Percentiles rank a stretch among this genome's conserved stretches.
Evolutionary conservation across 371 early-diverging fungal species (phyloP).

Genomic region (Hamiltosporidium tvaerminnensis): DNA sequence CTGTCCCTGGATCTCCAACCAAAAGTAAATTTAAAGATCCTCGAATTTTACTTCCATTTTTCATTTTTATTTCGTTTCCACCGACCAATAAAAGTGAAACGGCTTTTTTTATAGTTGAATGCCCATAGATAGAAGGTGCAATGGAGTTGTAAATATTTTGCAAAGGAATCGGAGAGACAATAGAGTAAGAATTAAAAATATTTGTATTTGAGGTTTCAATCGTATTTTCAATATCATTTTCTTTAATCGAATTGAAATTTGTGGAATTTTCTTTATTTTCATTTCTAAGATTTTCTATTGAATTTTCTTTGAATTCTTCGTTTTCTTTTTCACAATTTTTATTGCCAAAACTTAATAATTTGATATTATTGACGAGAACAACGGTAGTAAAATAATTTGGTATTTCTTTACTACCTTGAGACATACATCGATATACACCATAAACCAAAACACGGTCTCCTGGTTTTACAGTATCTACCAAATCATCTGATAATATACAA

Average conservation of each 20-base stretch:
- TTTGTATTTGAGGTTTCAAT: neutral
- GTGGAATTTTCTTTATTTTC: neutral
- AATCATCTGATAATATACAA: conserved; percentile 81
- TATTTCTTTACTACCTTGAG: conserved; percentile 51
- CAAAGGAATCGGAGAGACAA: conserved; percentile 55
- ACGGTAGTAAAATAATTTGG: conserved; percentile 59
- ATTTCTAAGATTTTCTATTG: neutral
- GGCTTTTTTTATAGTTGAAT: conserved; percentile 82
- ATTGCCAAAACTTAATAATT: conserved; percentile 57
- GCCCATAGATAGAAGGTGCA: conserved; percentile 90
- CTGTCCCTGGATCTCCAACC: conserved; percentile 90
- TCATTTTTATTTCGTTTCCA: conserved; percentile 77
- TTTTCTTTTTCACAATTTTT: conserved; percentile 8
- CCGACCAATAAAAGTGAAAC: conserved; percentile 75
- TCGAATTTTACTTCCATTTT: conserved; percentile 59
- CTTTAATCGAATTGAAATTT: neutral
- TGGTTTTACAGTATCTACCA: conserved; percentile 86
- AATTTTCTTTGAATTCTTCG: neutral
- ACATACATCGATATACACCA: conserved; percentile 77
- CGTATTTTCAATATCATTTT: neutral
- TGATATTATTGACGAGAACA: conserved; percentile 71
- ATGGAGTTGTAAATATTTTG: conserved; percentile 67
- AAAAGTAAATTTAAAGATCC: conserved; percentile 67
- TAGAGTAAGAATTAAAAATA: neutral
- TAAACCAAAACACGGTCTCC: conserved; percentile 88